phyloP scores from a whole-genome alignment of 352 stramenopile species.

The Phytophthora ramorum region DNA sequence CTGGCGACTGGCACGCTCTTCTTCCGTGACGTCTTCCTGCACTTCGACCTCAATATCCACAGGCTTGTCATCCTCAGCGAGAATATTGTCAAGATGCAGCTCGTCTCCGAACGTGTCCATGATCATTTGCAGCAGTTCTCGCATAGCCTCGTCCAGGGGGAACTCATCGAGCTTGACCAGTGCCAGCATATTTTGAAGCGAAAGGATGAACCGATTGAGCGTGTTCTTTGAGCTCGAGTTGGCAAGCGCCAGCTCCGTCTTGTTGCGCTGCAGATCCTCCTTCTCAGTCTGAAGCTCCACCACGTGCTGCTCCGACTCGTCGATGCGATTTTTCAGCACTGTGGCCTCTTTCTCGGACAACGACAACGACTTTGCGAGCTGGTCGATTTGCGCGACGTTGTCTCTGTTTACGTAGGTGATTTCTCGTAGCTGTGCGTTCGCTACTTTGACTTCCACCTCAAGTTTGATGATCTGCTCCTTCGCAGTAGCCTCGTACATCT shows the following conservation, averaged over 20 bases:
- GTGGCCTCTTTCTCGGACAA: constrained; percentile 56
- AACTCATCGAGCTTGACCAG: constrained; percentile 83
- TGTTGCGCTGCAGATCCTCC: constrained; percentile 66
- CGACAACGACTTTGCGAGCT: constrained; percentile 67
- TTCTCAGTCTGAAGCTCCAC: constrained; percentile 57
- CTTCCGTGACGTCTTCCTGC: constrained; percentile 55
- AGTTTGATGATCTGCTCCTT: constrained; percentile 86
- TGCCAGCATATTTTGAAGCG: constrained; percentile 71
- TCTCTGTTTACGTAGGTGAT: constrained; percentile 80
- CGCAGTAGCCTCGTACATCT: constrained; percentile 75
- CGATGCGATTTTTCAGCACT: constrained; percentile 43
- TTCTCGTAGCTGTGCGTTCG: constrained; percentile 71
- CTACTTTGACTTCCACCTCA: constrained; percentile 83
- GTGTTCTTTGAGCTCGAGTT: constrained; percentile 60
- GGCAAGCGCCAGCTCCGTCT: constrained; percentile 60
- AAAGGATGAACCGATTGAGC: constrained; percentile 59
- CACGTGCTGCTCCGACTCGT: constrained; percentile 50
- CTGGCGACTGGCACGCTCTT: constrained; percentile 40
- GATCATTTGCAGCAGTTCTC: constrained; percentile 70
- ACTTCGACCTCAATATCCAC: constrained; percentile 70
- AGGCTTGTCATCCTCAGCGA: constrained; percentile 70
- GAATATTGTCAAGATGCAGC: constrained; percentile 49
- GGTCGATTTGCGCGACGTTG: constrained; percentile 65
- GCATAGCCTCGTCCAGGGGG: constrained; percentile 77
- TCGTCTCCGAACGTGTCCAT: constrained; percentile 67